Percentiles rank a stretch among this genome's conserved stretches.
Evolutionary conservation across 192 early-diverging fungal genomes (phyloP).

Genomic region (Backusella tarrabulga): DNA sequence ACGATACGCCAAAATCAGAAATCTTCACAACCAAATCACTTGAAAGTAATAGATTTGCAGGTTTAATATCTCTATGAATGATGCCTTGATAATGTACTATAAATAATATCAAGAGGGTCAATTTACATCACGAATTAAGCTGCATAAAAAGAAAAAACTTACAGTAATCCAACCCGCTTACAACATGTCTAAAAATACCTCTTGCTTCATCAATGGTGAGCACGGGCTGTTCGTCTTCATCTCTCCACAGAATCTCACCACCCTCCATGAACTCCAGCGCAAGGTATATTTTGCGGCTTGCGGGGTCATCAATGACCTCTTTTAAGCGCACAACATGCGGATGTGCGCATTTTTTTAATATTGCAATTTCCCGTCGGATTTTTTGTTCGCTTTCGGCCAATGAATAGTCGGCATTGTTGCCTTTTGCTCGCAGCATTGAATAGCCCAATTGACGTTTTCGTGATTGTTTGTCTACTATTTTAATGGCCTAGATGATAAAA

Average conservation of each 20-base stretch:
- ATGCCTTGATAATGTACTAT: constrained; percentile 92
- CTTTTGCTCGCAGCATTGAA: constrained; percentile 22
- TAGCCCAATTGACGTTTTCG: constrained; percentile 41
- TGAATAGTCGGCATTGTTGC: neutral
- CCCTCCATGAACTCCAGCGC: constrained; percentile 91
- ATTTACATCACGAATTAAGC: neutral
- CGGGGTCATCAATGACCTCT: constrained; percentile 96
- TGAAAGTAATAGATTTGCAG: constrained; percentile 88
- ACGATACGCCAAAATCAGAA: constrained; percentile 98
- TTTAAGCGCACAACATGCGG: constrained; percentile 86
- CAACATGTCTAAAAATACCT: constrained; percentile 84
- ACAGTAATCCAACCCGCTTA: constrained; percentile 91
- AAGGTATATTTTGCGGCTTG: constrained; percentile 88
- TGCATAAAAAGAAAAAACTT: constrained; percentile 27
- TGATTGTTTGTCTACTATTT: constrained; percentile 66
- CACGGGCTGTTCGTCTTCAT: constrained; percentile 59
- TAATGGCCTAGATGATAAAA: constrained; percentile 54
- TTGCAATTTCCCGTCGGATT: constrained; percentile 93
- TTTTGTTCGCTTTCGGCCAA: constrained; percentile 59
- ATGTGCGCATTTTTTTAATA: constrained; percentile 93
- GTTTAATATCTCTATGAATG: constrained; percentile 98
- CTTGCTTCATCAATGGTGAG: constrained; percentile 64
- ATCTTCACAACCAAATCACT: constrained; percentile 84
- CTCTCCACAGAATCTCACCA: constrained; percentile 91
- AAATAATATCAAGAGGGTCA: neutral